These are phyloP conservation scores for Trichophyton rubrum DNA, from an alignment of 2,329 filamentous ascomycete genomes.

Conservation along the genomic window DNA sequence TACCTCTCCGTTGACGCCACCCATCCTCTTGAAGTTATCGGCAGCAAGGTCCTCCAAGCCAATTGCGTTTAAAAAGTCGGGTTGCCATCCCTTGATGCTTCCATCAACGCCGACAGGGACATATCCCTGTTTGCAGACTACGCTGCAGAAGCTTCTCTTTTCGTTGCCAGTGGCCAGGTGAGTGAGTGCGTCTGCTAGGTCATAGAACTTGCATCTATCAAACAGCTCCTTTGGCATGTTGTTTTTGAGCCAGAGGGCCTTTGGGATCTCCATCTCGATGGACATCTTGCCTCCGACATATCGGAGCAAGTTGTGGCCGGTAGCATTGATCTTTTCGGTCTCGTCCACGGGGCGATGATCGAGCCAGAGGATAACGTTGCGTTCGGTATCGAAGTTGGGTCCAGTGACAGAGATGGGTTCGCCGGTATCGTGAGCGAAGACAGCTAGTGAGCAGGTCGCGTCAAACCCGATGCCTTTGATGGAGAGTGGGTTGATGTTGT, in stretches of 20 bases:
- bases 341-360: slow-evolving; percentile 87
- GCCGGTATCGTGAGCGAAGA: slow-evolving; percentile 79
- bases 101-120: slow-evolving; percentile 95
- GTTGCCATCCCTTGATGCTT: slow-evolving; percentile 95
- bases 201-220: slow-evolving; percentile 90
- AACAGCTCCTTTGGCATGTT: slow-evolving; percentile 91
- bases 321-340: slow-evolving; percentile 85
- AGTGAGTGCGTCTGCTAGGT: slow-evolving; percentile 82
- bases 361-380: slow-evolving; percentile 94
- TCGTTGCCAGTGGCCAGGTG: slow-evolving; percentile 89
- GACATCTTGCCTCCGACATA: slow-evolving; percentile 98
- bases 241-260: slow-evolving; percentile 96
- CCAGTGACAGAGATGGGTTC: slow-evolving; percentile 85
- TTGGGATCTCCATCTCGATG: slow-evolving; percentile 98
- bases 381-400: slow-evolving; percentile 74
- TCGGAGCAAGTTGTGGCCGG: slow-evolving; percentile 78
- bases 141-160: slow-evolving; percentile 85
- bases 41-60: slow-evolving; percentile 73
- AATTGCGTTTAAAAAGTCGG: slow-evolving; percentile 79
- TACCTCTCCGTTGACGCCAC: slow-evolving; percentile 89
- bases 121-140: slow-evolving; percentile 93
- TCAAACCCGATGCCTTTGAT: slow-evolving; percentile 94
- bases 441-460: slow-evolving; percentile 91
- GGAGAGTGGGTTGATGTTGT: slow-evolving; percentile 59
- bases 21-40: slow-evolving; percentile 84